phyloP scores from a whole-genome alignment of 1,139 yeast genomes.

The Kodamaea fungicola region DNA sequence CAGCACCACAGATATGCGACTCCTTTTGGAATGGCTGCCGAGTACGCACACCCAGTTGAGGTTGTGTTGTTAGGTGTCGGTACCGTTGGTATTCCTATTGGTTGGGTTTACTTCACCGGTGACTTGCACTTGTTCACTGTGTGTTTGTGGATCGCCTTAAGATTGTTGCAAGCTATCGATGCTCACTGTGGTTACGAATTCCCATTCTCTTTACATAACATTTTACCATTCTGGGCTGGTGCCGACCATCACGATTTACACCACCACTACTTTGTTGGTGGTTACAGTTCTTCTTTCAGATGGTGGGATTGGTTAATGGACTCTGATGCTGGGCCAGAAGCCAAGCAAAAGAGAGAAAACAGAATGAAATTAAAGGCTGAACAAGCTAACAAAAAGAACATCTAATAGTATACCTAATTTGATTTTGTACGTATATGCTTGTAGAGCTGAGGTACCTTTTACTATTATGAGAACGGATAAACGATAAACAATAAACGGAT shows the following conservation, averaged over 20 bases:
- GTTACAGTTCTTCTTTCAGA: conserved; percentile 44
- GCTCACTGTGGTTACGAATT: conserved; percentile 49
- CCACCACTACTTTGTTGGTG: conserved; percentile 45
- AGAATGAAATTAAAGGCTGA: conserved; percentile 34
- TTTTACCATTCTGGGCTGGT: conserved; percentile 50
- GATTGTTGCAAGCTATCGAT: conserved; percentile 48
- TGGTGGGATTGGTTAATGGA: conserved; percentile 45
- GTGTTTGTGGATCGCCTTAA: conserved; percentile 39
- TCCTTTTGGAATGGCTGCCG: conserved; percentile 49
- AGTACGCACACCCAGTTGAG: conserved; percentile 48
- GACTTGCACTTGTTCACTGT: conserved; percentile 44
- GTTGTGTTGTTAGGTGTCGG: conserved; percentile 45
- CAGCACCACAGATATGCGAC: conserved; percentile 51
- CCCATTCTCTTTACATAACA: conserved; percentile 46
- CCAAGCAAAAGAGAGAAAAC: conserved; percentile 35
- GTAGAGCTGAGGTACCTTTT: too few species aligned
- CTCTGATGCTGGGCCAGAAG: conserved; percentile 46
- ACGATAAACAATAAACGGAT: too few species aligned
- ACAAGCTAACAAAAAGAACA: conserved; percentile 16
- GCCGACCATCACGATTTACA: conserved; percentile 51
- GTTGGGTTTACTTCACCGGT: conserved; percentile 35
- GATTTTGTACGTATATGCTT: too few species aligned
- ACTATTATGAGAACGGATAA: too few species aligned
- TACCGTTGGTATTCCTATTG: conserved; percentile 46
- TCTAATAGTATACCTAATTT: conserved; percentile 4